These are phyloP conservation scores for Fimicolochytrium jonesii DNA, from an alignment of 192 early-diverging fungal species.

Conservation along the genomic window DNA sequence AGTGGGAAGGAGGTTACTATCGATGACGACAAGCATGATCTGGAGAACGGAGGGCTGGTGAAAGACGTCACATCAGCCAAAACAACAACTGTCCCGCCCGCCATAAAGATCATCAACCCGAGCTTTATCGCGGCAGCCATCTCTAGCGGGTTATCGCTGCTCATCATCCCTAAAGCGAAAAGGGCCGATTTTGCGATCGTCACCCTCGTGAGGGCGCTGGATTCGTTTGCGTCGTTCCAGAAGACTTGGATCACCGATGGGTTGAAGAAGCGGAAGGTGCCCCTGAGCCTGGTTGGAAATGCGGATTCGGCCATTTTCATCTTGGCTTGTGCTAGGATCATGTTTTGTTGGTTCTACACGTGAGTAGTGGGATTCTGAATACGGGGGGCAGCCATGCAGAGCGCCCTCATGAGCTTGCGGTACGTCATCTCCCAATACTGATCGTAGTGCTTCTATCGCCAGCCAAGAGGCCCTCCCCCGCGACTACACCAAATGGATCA, in stretches of 20 bases:
- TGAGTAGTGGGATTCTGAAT: too few relatives aligned
- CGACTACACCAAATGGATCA: slow-evolving; percentile 58
- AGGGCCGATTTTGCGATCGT: slow-evolving; percentile 51
- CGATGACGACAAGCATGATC: neutral
- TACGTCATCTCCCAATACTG: too few relatives aligned
- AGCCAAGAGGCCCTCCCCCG: slow-evolving; percentile 43
- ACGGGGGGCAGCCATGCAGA: too few relatives aligned
- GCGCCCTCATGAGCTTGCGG: too few relatives aligned
- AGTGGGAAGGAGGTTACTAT: neutral
- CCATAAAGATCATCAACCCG: neutral
- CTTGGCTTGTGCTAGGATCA: slow-evolving; percentile 52
- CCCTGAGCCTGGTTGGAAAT: slow-evolving; percentile 39
- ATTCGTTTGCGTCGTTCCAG: slow-evolving; percentile 43
- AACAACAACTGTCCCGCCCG: neutral
- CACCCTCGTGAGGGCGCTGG: slow-evolving; percentile 42
- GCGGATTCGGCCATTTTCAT: slow-evolving; percentile 49
- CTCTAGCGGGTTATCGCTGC: slow-evolving; percentile 10
- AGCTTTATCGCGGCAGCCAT: slow-evolving; percentile 11
- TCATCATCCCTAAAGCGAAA: slow-evolving; percentile 1
- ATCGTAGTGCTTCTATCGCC: too few relatives aligned
- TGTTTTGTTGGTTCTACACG: slow-evolving; percentile 58
- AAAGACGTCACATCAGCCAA: too few relatives aligned
- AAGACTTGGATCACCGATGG: slow-evolving; percentile 13
- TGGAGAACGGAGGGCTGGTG: neutral
- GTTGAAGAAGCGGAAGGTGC: slow-evolving; percentile 42